Conservation (phyloP, 2,329 filamentous ascomycete genomes). For the Nannizziopsis arthrosporioides region DNA sequence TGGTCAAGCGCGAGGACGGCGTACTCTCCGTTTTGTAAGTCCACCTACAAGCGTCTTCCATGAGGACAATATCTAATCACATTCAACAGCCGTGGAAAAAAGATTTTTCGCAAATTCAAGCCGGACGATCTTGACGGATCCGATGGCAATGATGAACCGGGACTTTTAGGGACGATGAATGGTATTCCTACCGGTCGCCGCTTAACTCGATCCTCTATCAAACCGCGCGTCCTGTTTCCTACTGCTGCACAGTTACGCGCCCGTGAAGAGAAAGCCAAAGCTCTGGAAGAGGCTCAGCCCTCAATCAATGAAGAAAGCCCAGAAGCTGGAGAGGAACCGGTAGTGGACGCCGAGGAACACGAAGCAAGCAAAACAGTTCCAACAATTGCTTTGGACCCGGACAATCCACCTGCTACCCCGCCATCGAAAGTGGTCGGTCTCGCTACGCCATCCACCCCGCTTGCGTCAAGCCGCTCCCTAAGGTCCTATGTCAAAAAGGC, state of each 20-base stretch:
- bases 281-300: slow-evolving; percentile 13
- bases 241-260: slow-evolving; percentile 31
- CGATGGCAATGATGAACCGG: slow-evolving; percentile 33
- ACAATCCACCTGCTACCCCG: slow-evolving; percentile 19
- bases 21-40: slow-evolving; percentile 53
- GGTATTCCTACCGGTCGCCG: slow-evolving; percentile 30
- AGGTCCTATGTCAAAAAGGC: slow-evolving; percentile 24
- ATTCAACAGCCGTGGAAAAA: slow-evolving; percentile 46
- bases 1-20: slow-evolving; percentile 43
- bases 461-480: slow-evolving; percentile 24
- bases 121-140: slow-evolving; percentile 30
- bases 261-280: slow-evolving; percentile 22
- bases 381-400: slow-evolving; percentile 11
- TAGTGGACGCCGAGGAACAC: background rate
- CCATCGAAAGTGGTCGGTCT: slow-evolving; percentile 15
- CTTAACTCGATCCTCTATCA: slow-evolving; percentile 47
- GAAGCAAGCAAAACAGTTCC: background rate
- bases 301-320: slow-evolving; percentile 38
- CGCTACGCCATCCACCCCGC: slow-evolving; percentile 25
- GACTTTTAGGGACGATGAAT: slow-evolving; percentile 30
- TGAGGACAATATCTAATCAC: slow-evolving; percentile 20
- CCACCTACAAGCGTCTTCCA: slow-evolving; percentile 1
- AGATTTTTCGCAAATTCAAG: slow-evolving; percentile 46
- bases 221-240: slow-evolving; percentile 50
- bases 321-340: slow-evolving; percentile 12